These are phyloP conservation scores for Triticum urartu DNA, from an alignment of 176 grass and related monocot genomes.

Conservation along the genomic window DNA sequence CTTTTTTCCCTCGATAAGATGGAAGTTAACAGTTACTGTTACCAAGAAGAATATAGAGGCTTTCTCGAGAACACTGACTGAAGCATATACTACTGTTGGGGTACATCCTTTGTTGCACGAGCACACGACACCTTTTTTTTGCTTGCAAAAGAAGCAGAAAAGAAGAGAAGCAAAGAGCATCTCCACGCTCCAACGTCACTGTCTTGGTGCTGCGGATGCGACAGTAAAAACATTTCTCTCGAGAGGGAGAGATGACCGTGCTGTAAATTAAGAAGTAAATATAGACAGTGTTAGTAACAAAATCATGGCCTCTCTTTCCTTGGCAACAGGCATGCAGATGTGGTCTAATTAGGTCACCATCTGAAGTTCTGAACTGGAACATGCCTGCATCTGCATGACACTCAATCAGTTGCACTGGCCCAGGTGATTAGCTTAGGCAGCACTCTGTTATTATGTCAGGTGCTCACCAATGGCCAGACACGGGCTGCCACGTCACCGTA, in stretches of 20 bases:
- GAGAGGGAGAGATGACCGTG: background rate
- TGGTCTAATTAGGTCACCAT: background rate
- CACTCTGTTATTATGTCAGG: slow-evolving; percentile 35
- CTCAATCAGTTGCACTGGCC: slow-evolving; percentile 10
- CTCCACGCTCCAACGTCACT: background rate
- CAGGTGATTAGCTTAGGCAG: slow-evolving; percentile 37
- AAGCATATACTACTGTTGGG: background rate
- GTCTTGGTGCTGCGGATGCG: background rate
- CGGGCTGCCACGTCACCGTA: background rate
- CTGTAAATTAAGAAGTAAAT: background rate
- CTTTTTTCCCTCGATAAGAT: slow-evolving; percentile 11
- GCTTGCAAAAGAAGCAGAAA: slow-evolving; percentile 20
- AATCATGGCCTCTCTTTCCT: background rate
- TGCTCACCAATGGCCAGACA: slow-evolving; percentile 26
- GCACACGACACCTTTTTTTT: slow-evolving; percentile 13
- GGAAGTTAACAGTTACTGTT: slow-evolving; percentile 9
- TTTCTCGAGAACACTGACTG: slow-evolving; percentile 30
- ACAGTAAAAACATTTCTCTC: no score
- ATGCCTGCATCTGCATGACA: background rate
- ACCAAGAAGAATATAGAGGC: slow-evolving; percentile 34
- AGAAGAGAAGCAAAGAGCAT: background rate
- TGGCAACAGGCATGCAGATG: background rate
- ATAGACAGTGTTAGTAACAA: background rate
- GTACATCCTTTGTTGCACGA: slow-evolving; percentile 35
- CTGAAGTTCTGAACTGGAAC: slow-evolving; percentile 7